A percentile compares a stretch with the other conserved stretches of the same genome.
These are phyloP conservation scores for Inonotus hispidus DNA, from an alignment of 1,284 basidiomycete species.

Conservation along the genomic window DNA sequence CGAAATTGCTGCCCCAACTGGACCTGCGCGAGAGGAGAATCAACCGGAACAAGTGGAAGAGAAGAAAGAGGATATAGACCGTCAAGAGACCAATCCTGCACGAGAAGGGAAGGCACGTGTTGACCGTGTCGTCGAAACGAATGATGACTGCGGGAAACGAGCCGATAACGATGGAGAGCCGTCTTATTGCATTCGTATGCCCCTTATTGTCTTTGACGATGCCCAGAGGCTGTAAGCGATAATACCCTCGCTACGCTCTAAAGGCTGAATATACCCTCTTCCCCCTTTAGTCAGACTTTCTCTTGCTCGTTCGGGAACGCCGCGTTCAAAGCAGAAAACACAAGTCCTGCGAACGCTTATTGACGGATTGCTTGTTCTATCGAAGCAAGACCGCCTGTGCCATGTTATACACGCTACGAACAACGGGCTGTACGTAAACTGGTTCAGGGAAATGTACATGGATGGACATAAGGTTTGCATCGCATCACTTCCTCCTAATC, in stretches of 20 bases:
- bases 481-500: not conserved
- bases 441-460: slow-evolving; percentile 68
- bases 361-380: slow-evolving; percentile 78
- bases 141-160: not conserved
- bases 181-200: slow-evolving; percentile 49
- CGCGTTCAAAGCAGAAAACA: slow-evolving; percentile 26
- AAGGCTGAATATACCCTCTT: too few relatives aligned
- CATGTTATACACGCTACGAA: slow-evolving; percentile 81
- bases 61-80: slow-evolving; percentile 20
- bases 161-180: not conserved
- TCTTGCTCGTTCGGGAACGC: slow-evolving; percentile 56
- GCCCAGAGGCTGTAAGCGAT: slow-evolving; percentile 67
- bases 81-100: not conserved
- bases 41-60: slow-evolving; percentile 21
- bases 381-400: slow-evolving; percentile 77
- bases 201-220: slow-evolving; percentile 78
- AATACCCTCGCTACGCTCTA: slow-evolving; percentile 8
- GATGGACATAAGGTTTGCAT: too few relatives aligned
- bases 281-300: slow-evolving; percentile 44
- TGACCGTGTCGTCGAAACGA: not conserved
- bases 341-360: slow-evolving; percentile 78
- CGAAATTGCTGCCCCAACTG: not conserved
- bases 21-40: slow-evolving; percentile 12
- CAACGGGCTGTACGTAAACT: slow-evolving; percentile 80
- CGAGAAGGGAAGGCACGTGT: not conserved